phyloP scores from a whole-genome alignment of 108 stramenopile species.

The Conticribra guillardii region DNA sequence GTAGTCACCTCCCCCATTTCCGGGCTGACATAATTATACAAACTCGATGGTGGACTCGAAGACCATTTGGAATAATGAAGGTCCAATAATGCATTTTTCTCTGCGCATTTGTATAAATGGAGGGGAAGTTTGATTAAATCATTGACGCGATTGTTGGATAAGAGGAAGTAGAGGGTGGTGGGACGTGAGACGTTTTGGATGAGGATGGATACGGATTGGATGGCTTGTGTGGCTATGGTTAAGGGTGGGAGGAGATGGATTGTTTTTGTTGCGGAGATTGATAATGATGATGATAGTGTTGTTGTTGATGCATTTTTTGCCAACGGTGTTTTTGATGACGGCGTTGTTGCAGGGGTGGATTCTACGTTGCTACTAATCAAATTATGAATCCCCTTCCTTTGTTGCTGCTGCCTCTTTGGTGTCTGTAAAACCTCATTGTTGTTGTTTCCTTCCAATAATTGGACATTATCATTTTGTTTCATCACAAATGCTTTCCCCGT shows the following conservation, averaged over 20 bases:
- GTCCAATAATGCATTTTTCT: slow-evolving; percentile 20
- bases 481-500: slow-evolving; percentile 60
- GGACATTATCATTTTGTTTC: no score
- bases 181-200: slow-evolving; percentile 87
- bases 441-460: no score
- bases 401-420: no score
- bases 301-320: not conserved
- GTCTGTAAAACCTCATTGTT: no score
- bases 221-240: slow-evolving; percentile 77
- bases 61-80: slow-evolving; percentile 10
- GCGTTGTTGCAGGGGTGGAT: slow-evolving; percentile 6
- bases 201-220: slow-evolving; percentile 86
- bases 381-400: no score
- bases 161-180: slow-evolving; percentile 80
- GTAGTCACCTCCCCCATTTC: slow-evolving; percentile 83
- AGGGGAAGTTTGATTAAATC: slow-evolving; percentile 79
- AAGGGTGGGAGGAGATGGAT: slow-evolving; percentile 61
- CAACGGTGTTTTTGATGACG: not conserved
- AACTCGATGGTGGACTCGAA: not conserved
- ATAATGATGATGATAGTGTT: not conserved
- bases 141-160: slow-evolving; percentile 84
- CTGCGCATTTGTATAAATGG: slow-evolving; percentile 68
- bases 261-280: slow-evolving; percentile 8
- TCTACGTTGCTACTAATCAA: slow-evolving; percentile 2
- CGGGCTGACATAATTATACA: slow-evolving; percentile 14